A percentile compares a stretch with the other conserved stretches of the same genome.
Conservation (phyloP, 2,329 filamentous ascomycete genomes). For the Cordyceps militaris region DNA sequence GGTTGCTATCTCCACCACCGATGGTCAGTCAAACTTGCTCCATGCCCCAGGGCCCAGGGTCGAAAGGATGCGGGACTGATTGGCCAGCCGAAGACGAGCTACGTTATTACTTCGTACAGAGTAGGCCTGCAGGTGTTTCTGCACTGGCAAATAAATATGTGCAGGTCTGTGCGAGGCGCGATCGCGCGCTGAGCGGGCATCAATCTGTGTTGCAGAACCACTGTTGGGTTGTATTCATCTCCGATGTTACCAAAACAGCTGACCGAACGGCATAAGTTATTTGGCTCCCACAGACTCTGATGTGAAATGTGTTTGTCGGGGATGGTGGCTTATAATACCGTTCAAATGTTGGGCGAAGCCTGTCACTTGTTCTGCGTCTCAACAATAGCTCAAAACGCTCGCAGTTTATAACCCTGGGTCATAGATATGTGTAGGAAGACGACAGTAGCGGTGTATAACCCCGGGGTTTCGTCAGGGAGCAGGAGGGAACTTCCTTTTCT, state of each 20-base stretch:
- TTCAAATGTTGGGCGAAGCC: no score
- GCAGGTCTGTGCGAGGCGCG: slow-evolving; percentile 9
- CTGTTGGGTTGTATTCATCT: background rate
- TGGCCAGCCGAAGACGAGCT: background rate
- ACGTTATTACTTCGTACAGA: background rate
- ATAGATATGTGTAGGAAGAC: no score
- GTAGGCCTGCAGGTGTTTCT: background rate
- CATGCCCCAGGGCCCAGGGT: no score
- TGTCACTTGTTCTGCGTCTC: no score
- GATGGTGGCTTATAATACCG: no score
- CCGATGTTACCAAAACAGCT: background rate
- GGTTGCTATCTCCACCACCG: background rate
- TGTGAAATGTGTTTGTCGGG: no score
- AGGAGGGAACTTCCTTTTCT: background rate
- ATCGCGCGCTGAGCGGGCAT: background rate
- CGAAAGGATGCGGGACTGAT: slow-evolving; percentile 1
- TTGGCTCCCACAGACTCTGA: no score
- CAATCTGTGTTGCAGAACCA: background rate
- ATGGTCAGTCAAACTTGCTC: background rate
- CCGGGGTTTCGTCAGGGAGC: no score
- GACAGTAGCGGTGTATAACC: no score
- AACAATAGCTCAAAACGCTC: no score
- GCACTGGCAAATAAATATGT: background rate
- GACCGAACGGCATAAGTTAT: background rate
- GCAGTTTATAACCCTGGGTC: no score